These are phyloP conservation scores for Penicillium egyptiacum DNA, from an alignment of 495 filamentous ascomycete genomes.

Conservation along the genomic window DNA sequence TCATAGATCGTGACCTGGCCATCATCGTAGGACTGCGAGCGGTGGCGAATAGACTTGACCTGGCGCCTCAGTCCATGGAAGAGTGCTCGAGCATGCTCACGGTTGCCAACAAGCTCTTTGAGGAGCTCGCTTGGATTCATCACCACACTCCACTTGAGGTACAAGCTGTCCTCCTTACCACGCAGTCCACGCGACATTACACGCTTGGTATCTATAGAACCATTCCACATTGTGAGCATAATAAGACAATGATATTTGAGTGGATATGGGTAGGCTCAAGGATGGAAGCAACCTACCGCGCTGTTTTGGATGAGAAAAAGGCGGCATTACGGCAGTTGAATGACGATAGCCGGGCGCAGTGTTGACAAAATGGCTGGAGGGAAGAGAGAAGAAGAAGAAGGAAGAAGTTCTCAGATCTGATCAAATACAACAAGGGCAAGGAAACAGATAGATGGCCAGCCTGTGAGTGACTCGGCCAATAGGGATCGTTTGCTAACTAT, in stretches of 20 bases:
- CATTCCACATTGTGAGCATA: background rate
- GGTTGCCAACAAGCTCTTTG: conserved; percentile 24
- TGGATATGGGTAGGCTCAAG: background rate
- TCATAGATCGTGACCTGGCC: conserved; percentile 47
- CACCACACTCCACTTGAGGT: conserved; percentile 24
- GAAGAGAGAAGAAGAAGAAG: background rate
- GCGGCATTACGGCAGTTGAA: background rate
- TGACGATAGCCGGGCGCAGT: background rate
- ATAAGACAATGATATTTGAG: no score
- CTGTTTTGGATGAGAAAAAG: background rate
- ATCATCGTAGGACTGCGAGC: conserved; percentile 37
- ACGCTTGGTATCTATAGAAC: background rate
- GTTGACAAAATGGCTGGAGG: background rate
- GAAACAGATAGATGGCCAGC: background rate
- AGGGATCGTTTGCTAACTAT: background rate
- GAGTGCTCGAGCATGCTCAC: conserved; percentile 21
- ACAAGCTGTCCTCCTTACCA: conserved; percentile 20
- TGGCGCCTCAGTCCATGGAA: conserved; percentile 33
- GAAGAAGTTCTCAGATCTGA: background rate
- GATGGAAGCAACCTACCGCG: background rate
- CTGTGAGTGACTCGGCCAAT: background rate
- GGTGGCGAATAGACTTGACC: conserved; percentile 31
- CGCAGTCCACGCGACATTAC: background rate
- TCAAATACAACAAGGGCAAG: background rate
- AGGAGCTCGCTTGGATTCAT: conserved; percentile 24